Percentiles rank a stretch among this genome's conserved stretches.
phyloP scores from a whole-genome alignment of 169 alveolate genomes.

The Plasmodium malariae region DNA sequence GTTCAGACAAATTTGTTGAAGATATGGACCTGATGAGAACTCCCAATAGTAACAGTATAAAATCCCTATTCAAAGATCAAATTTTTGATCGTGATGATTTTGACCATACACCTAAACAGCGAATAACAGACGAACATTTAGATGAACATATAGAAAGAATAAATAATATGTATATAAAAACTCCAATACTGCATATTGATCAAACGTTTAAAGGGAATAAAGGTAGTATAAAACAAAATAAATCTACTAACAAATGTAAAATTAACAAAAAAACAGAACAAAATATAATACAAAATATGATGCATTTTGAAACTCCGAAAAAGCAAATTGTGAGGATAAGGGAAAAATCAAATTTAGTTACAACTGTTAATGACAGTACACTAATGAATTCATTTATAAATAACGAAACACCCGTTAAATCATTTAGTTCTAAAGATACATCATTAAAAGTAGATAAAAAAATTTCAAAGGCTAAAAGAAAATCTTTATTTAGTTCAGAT shows the following conservation, averaged over 20 bases:
- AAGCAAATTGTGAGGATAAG: constrained; percentile 20
- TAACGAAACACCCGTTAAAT: constrained; percentile 55
- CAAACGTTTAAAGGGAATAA: constrained; percentile 9
- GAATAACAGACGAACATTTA: constrained; percentile 30
- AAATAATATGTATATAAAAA: constrained; percentile 69
- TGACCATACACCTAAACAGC: constrained; percentile 60
- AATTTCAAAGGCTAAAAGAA: constrained; percentile 48
- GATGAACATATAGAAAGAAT: constrained; percentile 64
- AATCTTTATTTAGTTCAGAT: constrained; percentile 21
- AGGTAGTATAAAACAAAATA: constrained; percentile 17
- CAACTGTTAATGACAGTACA: constrained; percentile 4
- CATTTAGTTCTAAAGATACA: constrained; percentile 13
- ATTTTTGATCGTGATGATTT: constrained; percentile 32
- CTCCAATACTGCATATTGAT: constrained; percentile 52
- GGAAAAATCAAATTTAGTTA: constrained; percentile 9
- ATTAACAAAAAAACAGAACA: constrained; percentile 20
- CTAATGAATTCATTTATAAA: constrained; percentile 20
- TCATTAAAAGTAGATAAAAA: constrained; percentile 51
- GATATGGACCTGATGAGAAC: constrained; percentile 33
- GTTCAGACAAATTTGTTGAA: not conserved
- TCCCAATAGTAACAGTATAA: constrained; percentile 27
- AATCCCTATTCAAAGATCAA: constrained; percentile 8
- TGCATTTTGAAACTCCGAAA: constrained; percentile 59
- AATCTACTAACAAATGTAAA: constrained; percentile 15
- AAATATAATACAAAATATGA: not conserved